Percentiles rank a stretch among this genome's conserved stretches.
Evolutionary conservation across 768 basidiomycete genomes (phyloP).

Genomic region (Candolleomyces aberdarensis): DNA sequence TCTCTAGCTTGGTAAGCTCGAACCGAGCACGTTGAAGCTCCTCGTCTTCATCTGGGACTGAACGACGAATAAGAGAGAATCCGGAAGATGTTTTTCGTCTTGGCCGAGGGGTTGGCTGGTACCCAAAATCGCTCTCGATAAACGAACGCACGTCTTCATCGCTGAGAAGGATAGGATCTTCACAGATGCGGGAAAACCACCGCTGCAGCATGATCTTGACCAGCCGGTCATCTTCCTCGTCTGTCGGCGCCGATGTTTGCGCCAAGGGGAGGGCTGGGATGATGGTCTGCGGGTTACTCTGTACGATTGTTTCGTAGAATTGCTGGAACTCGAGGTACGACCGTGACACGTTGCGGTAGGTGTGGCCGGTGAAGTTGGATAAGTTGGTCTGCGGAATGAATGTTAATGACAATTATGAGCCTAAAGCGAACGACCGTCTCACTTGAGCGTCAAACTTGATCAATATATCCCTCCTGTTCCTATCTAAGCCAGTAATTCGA

Average conservation of each 20-base stretch:
- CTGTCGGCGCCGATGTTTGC: slow-evolving; percentile 93
- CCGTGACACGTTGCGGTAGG: slow-evolving; percentile 92
- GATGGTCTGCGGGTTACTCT: slow-evolving; percentile 94
- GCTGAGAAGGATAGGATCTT: slow-evolving; percentile 80
- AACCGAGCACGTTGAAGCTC: slow-evolving; percentile 87
- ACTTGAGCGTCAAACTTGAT: slow-evolving; percentile 96
- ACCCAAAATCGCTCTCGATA: slow-evolving; percentile 97
- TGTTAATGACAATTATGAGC: not conserved
- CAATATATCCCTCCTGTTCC: slow-evolving; percentile 93
- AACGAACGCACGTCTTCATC: slow-evolving; percentile 96
- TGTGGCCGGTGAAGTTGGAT: slow-evolving; percentile 82
- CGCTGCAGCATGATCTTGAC: slow-evolving; percentile 93
- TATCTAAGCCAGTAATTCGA: slow-evolving; percentile 85
- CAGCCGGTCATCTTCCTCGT: slow-evolving; percentile 96
- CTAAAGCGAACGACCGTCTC: slow-evolving; percentile 18
- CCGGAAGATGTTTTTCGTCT: slow-evolving; percentile 70
- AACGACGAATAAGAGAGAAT: slow-evolving; percentile 73
- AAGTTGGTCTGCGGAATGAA: slow-evolving; percentile 73
- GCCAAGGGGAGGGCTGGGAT: slow-evolving; percentile 94
- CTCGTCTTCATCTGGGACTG: slow-evolving; percentile 93
- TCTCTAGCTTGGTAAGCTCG: slow-evolving; percentile 88
- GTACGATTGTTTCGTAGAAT: slow-evolving; percentile 86
- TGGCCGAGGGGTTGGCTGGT: slow-evolving; percentile 78
- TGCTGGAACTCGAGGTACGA: slow-evolving; percentile 94
- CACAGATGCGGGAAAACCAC: slow-evolving; percentile 92